phyloP scores from a whole-genome alignment of 2,329 filamentous ascomycete species.

The Ascochyta fabae region DNA sequence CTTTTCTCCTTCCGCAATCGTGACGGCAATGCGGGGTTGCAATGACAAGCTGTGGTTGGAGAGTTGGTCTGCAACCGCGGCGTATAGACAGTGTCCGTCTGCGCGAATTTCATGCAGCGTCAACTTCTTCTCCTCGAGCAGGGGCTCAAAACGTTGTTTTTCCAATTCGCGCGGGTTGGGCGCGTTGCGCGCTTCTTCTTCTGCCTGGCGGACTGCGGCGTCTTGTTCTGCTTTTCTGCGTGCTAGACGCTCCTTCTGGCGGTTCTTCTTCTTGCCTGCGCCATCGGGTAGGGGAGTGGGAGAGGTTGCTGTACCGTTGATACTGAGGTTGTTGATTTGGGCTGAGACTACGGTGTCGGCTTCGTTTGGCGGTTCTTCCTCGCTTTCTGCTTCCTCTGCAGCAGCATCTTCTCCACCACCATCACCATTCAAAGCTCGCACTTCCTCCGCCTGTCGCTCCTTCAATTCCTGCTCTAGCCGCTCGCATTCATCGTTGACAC shows the following conservation, averaged over 20 bases:
- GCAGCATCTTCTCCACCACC: constrained; percentile 16
- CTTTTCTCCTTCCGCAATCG: constrained; percentile 25
- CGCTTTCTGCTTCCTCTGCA: constrained; percentile 20
- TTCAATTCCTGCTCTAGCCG: constrained; percentile 62
- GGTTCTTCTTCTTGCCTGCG: constrained; percentile 71
- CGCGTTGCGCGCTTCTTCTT: constrained; percentile 69
- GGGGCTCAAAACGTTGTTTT: constrained; percentile 67
- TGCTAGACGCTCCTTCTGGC: constrained; percentile 89
- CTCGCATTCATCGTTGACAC: constrained; percentile 68
- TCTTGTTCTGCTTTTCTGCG: constrained; percentile 86
- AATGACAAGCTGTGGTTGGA: constrained; percentile 49
- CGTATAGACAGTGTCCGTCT: constrained; percentile 95
- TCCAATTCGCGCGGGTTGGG: constrained; percentile 50
- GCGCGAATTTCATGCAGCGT: constrained; percentile 80
- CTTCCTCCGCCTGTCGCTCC: constrained; percentile 60
- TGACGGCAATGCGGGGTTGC: constrained; percentile 44
- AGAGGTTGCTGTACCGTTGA: constrained; percentile 7
- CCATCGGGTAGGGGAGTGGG: constrained; percentile 1
- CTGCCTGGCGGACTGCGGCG: constrained; percentile 70
- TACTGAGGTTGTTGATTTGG: constrained; percentile 10
- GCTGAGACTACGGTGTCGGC: not conserved
- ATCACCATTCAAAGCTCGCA: constrained; percentile 50
- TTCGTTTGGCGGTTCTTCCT: not conserved
- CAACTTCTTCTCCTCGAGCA: constrained; percentile 69
- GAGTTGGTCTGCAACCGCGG: constrained; percentile 87